These are phyloP conservation scores for Synchytrium microbalum DNA, from an alignment of 371 early-diverging fungal species.

Conservation along the genomic window DNA sequence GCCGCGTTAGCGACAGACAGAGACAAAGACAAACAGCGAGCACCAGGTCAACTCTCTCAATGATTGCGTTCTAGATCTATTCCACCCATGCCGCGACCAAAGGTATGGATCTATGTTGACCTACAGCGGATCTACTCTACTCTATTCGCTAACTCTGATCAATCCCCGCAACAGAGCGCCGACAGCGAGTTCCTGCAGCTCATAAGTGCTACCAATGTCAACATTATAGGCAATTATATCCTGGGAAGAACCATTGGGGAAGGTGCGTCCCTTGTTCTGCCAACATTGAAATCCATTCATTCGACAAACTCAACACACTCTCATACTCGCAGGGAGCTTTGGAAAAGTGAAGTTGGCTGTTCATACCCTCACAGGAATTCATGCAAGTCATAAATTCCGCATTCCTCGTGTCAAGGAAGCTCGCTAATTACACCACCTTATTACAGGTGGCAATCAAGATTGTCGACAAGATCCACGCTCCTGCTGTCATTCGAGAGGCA, in stretches of 20 bases:
- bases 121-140: no score
- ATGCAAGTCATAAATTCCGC: conserved; percentile 17
- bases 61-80: no score
- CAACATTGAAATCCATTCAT: background rate
- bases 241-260: conserved; percentile 42
- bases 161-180: no score
- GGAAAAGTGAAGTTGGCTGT: conserved; percentile 79
- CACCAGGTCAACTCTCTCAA: no score
- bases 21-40: no score
- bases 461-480: conserved; percentile 72
- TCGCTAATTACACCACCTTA: conserved; percentile 7
- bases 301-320: background rate
- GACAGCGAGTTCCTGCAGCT: conserved; percentile 24
- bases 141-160: no score
- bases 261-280: conserved; percentile 20
- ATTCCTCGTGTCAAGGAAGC: background rate
- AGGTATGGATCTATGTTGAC: no score
- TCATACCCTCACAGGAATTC: conserved; percentile 68
- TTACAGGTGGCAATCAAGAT: conserved; percentile 73
- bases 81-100: no score
- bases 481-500: conserved; percentile 62
- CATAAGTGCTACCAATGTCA: conserved; percentile 18
- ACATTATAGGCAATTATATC: conserved; percentile 31
- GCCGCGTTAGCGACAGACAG: no score
- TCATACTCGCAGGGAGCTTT: conserved; percentile 53